A percentile compares a stretch with the other conserved stretches of the same genome.
Conservation (phyloP, 2,329 filamentous ascomycete genomes). For the Colletotrichum liriopes region DNA sequence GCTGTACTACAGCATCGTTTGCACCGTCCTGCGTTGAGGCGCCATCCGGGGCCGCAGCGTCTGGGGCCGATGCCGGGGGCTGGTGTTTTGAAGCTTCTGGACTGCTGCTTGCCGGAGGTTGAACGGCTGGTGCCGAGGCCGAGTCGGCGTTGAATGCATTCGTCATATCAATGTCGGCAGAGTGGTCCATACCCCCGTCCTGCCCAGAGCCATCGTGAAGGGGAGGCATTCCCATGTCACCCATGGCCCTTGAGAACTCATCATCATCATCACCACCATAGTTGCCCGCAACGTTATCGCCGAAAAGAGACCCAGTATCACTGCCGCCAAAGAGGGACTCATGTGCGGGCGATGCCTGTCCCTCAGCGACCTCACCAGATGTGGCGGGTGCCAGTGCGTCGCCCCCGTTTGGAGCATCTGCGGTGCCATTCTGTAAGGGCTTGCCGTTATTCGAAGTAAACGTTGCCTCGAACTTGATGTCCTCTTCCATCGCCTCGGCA, state of each 20-base stretch:
- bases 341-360: slow-evolving; percentile 78
- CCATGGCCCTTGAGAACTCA: slow-evolving; percentile 82
- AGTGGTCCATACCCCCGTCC: slow-evolving; percentile 56
- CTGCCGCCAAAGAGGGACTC: slow-evolving; percentile 88
- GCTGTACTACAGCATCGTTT: slow-evolving; percentile 2
- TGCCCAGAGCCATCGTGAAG: slow-evolving; percentile 57
- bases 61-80: slow-evolving; percentile 11
- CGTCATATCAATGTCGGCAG: slow-evolving; percentile 61
- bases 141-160: slow-evolving; percentile 50
- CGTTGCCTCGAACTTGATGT: slow-evolving; percentile 71
- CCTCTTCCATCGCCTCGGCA: slow-evolving; percentile 75
- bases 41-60: slow-evolving; percentile 7
- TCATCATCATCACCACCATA: slow-evolving; percentile 83
- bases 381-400: slow-evolving; percentile 43
- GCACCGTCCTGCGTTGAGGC: slow-evolving; percentile 8
- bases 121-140: slow-evolving; percentile 48
- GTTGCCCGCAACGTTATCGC: slow-evolving; percentile 75
- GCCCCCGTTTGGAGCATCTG: slow-evolving; percentile 41
- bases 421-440: slow-evolving; percentile 69
- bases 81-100: slow-evolving; percentile 32
- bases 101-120: slow-evolving; percentile 43
- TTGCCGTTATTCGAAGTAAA: slow-evolving; percentile 83
- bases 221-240: slow-evolving; percentile 60
- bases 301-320: slow-evolving; percentile 88
- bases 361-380: slow-evolving; percentile 67